A percentile compares a stretch with the other conserved stretches of the same genome.
phyloP scores from a whole-genome alignment of 768 basidiomycete species.

The Coprinellus aureogranulatus region DNA sequence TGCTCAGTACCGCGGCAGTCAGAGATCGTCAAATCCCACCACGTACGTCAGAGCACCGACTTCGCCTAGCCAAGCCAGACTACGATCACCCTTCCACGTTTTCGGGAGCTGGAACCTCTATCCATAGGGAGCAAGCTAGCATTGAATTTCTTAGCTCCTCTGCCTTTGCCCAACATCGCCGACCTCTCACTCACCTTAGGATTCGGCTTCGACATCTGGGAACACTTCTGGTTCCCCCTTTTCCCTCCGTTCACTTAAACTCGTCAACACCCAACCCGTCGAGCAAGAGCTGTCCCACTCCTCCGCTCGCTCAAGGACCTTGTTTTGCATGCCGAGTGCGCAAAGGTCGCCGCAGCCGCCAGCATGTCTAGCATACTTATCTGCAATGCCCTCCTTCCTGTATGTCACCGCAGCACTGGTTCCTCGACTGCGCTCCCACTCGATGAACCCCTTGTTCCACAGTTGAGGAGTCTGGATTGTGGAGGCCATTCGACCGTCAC shows the following conservation, averaged over 20 bases:
- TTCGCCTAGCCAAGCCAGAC: background rate
- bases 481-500: background rate
- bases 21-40: background rate
- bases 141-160: background rate
- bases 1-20: too few relatives aligned
- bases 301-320: background rate
- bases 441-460: background rate
- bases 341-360: background rate
- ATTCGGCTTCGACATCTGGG: constrained; percentile 1
- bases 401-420: background rate
- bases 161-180: background rate
- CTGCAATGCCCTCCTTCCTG: background rate
- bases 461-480: background rate
- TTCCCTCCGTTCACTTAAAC: background rate
- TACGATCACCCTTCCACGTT: background rate
- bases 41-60: background rate
- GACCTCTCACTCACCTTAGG: background rate
- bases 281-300: constrained; percentile 2
- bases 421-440: background rate
- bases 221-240: background rate
- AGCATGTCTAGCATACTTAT: background rate
- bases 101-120: background rate
- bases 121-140: constrained; percentile 1
- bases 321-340: constrained; percentile 1
- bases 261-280: background rate